Conservation (phyloP, 2,329 filamentous ascomycete species). For the Zymoseptoria tritici region DNA sequence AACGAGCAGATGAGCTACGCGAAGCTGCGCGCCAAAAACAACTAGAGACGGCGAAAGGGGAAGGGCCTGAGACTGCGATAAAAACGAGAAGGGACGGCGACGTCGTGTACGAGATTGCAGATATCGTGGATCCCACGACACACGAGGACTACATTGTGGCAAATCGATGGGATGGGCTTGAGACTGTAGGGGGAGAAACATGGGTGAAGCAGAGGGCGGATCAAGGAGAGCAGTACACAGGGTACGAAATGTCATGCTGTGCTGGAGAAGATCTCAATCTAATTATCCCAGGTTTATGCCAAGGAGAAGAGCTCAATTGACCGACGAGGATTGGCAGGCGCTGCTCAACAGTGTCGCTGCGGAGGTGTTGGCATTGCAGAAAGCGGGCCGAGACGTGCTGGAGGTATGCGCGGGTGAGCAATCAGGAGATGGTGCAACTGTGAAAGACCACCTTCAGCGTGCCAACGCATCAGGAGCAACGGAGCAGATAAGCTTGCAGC, state of each 20-base stretch:
- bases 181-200: slow-evolving; percentile 46
- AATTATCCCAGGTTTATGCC: slow-evolving; percentile 32
- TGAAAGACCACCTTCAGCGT: slow-evolving; percentile 54
- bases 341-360: slow-evolving; percentile 49
- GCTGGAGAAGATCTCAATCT: neutral
- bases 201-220: slow-evolving; percentile 33
- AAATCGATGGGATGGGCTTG: slow-evolving; percentile 46
- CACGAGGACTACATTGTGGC: slow-evolving; percentile 39
- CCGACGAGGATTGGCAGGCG: slow-evolving; percentile 33
- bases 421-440: slow-evolving; percentile 13
- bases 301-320: slow-evolving; percentile 29
- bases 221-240: slow-evolving; percentile 30
- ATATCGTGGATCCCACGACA: slow-evolving; percentile 16
- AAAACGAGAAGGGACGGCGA: slow-evolving; percentile 9
- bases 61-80: slow-evolving; percentile 4
- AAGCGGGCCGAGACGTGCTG: slow-evolving; percentile 32
- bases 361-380: slow-evolving; percentile 46
- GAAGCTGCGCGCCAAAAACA: slow-evolving; percentile 13
- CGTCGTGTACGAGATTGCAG: slow-evolving; percentile 20
- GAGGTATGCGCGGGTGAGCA: slow-evolving; percentile 24
- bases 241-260: slow-evolving; percentile 20
- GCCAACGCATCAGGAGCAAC: slow-evolving; percentile 90
- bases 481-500: slow-evolving; percentile 57
- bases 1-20: slow-evolving; percentile 8
- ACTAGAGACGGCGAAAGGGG: slow-evolving; percentile 4